Evolutionary conservation across 192 early-diverging fungal species (phyloP), one percentile per base, ranked within the genome.

Genomic region (Coemansia sp.): DNA sequence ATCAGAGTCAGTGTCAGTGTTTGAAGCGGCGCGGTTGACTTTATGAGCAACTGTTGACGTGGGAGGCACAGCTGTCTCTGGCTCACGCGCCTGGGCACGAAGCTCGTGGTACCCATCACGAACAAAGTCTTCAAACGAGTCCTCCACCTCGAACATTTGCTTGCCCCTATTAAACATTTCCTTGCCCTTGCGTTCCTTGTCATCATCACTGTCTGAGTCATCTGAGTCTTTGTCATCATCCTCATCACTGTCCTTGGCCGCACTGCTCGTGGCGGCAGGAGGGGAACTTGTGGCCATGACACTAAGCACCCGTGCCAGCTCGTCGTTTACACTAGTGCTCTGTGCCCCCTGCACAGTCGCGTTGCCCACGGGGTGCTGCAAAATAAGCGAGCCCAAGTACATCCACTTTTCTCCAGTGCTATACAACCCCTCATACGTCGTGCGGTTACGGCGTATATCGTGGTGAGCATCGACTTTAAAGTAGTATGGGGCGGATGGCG

Each of bases 391-490:
- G 41, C 76, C 76, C 39, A 79, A 35, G 57, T 79, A 79, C n/a
- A 66, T 27, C 76, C 76, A 79, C 17, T 63, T 48, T 23, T 72
- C 64, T 9, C 67, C 70, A 15, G 49, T 49, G 43, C 70, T 79
- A 49, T 69, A 79, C 29, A 79, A 55, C 0, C 70, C 70, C 53
- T 79, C 76, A 43, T 79, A 79, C 7, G 71, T 79, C 21, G 76
- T 79, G 21, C 76, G 58, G 54, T 79, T 79, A 19, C 63, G 58
- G 25, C 43, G 37, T 24, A 79, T 48, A 35, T 79, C 70, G 25
- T 79, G 76, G 57, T 79, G 76, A 0, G 76, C 76, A 43, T 72
- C 70, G 60, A 79, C 70, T 53, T 73, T 79, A 47, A 79, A 79
- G 38, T 73, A 65, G 45, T 79, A 73, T 0, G 70, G 67, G 15